Evolutionary conservation across 2,329 filamentous ascomycete genomes (phyloP), one percentile per base, ranked within the genome.

Genomic region (Xylariaceae sp.): DNA sequence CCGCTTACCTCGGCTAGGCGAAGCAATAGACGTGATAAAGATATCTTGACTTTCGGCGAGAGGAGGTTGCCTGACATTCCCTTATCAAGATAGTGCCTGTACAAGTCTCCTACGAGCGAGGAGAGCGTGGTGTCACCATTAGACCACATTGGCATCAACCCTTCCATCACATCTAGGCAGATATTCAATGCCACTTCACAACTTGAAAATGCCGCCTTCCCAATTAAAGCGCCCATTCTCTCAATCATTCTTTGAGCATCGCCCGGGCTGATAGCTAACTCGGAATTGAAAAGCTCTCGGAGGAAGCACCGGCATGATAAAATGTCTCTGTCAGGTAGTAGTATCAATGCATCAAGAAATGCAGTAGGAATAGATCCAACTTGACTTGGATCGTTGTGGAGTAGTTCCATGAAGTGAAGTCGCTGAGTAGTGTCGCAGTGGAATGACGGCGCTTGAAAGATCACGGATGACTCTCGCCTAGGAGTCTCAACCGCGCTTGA

Each of bases 161-260:
- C 83, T 55, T 82, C 76, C 71, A 96, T 81, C 57, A 89, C 75
- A 51, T 88, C 83, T 23, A 96, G 78, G 63, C 86, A 88, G 15
- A 86, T 77, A 50, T 81, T 82, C 53, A 91, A 76, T 3, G 88
- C 85, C 17, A 87, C 83, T 74, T 97, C 92, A 62, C 88, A 93
- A 64, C 85, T 84, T 59, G 87, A 84, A 66, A 88, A 88, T 34
- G 84, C 80, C 59, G 85, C 82, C 2, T 79, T 76, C 11, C 77
- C 74, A 18, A 87, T 78, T 5, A 86, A 74, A 0, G 68, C 69
- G 1, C 82, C 83, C 4, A 84, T 68, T 35, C 77, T 76, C 61
- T 82, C 74, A 18, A 87, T 71, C 1, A 87, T 72, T 2, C 66
- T 72, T 8, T 74, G 63, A 1, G 81, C 79, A 61, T 79, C 77